Conservation (phyloP, 805 yeast species). For the Brettanomyces bruxellensis region DNA sequence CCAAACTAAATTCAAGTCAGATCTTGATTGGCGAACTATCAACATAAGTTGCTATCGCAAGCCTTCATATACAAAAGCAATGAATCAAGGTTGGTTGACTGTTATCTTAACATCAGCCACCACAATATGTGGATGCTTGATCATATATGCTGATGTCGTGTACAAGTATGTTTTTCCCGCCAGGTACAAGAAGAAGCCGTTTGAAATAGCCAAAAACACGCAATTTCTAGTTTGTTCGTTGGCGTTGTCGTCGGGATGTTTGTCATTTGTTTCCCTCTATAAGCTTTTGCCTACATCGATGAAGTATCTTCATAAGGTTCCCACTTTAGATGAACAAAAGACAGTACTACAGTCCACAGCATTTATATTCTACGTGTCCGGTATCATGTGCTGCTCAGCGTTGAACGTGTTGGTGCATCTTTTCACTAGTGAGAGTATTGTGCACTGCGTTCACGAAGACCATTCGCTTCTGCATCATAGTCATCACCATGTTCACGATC, state of each 20-base stretch:
- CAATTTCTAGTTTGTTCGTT: slow-evolving; percentile 65
- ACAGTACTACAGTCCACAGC: slow-evolving; percentile 33
- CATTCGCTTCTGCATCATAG: slow-evolving; percentile 19
- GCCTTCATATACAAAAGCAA: background rate
- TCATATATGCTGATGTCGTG: slow-evolving; percentile 53
- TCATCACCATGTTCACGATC: slow-evolving; percentile 12
- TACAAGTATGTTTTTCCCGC: slow-evolving; percentile 36
- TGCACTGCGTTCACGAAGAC: slow-evolving; percentile 72
- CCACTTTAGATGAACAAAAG: slow-evolving; percentile 15
- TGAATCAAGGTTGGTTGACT: slow-evolving; percentile 55
- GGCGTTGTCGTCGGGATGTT: slow-evolving; percentile 74
- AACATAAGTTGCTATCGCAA: too few species aligned
- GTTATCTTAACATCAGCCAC: slow-evolving; percentile 58
- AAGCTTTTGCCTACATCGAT: slow-evolving; percentile 65
- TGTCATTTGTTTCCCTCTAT: slow-evolving; percentile 69
- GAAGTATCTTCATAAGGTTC: slow-evolving; percentile 31
- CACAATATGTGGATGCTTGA: slow-evolving; percentile 62
- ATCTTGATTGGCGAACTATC: too few species aligned
- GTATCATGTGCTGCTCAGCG: slow-evolving; percentile 49
- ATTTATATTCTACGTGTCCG: slow-evolving; percentile 33
- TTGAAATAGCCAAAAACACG: slow-evolving; percentile 50
- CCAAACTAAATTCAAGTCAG: too few species aligned
- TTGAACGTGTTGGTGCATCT: slow-evolving; percentile 64
- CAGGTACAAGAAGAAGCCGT: slow-evolving; percentile 31
- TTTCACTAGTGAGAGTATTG: slow-evolving; percentile 70